Base-by-base conservation (phyloP, 805 yeast genomes). In the Wickerhamiella allomyrinae region DNA sequence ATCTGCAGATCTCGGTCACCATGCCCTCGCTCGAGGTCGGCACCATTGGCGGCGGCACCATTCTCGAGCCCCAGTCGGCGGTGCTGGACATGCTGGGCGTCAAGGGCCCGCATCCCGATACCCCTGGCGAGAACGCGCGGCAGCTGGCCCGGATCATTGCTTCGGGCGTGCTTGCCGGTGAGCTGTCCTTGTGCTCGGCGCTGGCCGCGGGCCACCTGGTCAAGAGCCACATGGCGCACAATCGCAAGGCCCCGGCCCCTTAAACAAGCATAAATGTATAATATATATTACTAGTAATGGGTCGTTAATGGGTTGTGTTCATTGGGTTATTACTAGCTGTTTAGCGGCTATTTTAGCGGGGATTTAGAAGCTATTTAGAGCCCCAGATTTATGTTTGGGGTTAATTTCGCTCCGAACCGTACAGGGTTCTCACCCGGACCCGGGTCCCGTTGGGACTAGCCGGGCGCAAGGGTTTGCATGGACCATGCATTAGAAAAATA, bases 1-100 rank as follows among this genome's bases (percentile, higher is more conserved):
- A 84, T 56, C 71, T 91, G 57, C 79, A 76, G 52, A 80, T 91
- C 31, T 83, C 95, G 1, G 98, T 91, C n/a, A 84, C 97, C 3
- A 91, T 91, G 99, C 99, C 99, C 23, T 84, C 93, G 22, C 85
- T 91, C 53, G 99, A 91, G 66, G 98, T 91, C 36, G 99, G 99
- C 50, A 91, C 99, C 2, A 86, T 91, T 62, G 98, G 98, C 44
- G 99, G 99, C 49, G 99, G 99, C 58, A 91, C 99, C 3, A 83
- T 91, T 49, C 73, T 91, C 55, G 97, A 83, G 57, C 96, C 99
- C 34, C 99, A 91, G 66, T 82, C 87, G 40, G 84, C 97, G 19
- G 85, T 91, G 94, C 70, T 91, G 46, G 97, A 91, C 55, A 67
- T 91, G 51, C 70, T 91, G 48, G 96, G 97, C 29, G 94, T 91